Conservation (phyloP, 208 protist genomes). For the Leishmania lainsoni region DNA sequence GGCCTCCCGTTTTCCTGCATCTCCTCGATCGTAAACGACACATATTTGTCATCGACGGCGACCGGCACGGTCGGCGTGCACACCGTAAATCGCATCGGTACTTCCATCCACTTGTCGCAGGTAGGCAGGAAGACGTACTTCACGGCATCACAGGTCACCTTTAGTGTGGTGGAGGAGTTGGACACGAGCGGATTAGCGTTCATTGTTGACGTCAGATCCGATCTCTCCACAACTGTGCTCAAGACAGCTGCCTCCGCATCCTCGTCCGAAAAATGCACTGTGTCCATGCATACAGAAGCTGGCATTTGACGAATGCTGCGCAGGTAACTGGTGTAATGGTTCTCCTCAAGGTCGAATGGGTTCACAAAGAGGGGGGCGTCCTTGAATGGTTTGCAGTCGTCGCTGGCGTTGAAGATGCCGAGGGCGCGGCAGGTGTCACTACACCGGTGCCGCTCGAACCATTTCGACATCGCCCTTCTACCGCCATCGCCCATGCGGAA, state of each 20-base stretch:
- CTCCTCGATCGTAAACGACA: slow-evolving; percentile 49
- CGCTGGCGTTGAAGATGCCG: slow-evolving; percentile 16
- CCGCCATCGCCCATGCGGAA: slow-evolving; percentile 71
- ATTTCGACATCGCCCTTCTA: slow-evolving; percentile 45
- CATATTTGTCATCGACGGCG: slow-evolving; percentile 36
- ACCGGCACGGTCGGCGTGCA: slow-evolving; percentile 11
- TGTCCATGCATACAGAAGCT: slow-evolving; percentile 17
- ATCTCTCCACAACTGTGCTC: slow-evolving; percentile 7
- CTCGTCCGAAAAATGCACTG: neutral
- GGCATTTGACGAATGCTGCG: slow-evolving; percentile 26
- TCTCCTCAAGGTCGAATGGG: slow-evolving; percentile 20
- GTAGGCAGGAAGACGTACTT: slow-evolving; percentile 33
- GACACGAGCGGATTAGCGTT: neutral
- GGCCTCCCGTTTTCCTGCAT: slow-evolving; percentile 6
- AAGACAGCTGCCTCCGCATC: slow-evolving; percentile 1
- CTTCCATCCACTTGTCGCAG: slow-evolving; percentile 20
- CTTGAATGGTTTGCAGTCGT: slow-evolving; percentile 1
- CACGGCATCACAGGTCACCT: slow-evolving; percentile 25
- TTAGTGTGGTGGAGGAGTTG: neutral
- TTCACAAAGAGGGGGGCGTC: slow-evolving; percentile 16
- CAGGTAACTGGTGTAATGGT: slow-evolving; percentile 31
- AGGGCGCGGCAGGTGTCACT: slow-evolving; percentile 52
- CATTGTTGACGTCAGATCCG: neutral
- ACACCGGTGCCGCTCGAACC: slow-evolving; percentile 52
- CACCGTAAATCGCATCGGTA: slow-evolving; percentile 23